Evolutionary conservation across 768 basidiomycete species (phyloP), one percentile per base, ranked within the genome.

Genomic region (Dioszegia crocea): DNA sequence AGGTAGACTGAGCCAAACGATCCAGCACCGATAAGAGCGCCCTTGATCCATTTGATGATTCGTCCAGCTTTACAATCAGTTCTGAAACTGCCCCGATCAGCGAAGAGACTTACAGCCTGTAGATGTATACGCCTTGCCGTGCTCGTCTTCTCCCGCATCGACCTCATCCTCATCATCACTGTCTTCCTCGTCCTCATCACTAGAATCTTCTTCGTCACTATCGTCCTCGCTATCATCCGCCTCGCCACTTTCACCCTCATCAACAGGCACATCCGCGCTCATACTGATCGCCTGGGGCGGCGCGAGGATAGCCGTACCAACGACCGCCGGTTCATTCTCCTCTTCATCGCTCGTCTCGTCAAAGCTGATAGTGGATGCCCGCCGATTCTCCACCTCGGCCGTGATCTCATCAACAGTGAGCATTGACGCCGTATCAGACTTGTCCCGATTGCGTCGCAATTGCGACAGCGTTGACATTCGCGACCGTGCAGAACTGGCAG

Each of bases 401-500:
- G 96, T 97, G 68, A 99, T 96, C 78, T 99, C 91, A 70, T 99
- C 94, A 23, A 99, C 89, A 0, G 94, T 99, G 77, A 97, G 82
- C 68, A 97, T 78, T 65, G 89, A 91, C 3, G 89, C 90, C 8
- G 91, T 90, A 70, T 94, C 91, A 0, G 88, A 88, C 38, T 83
- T 81, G 68, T 96, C 91, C 21, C 88, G 57, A 33, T 58, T 58
- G 2, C 59, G 59, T 11, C 64, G 58, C 17, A 76, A 43, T 51
- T 69, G 76, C 31, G 70, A 70, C 17, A 74, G 54, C 51, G 68
- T 66, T 71, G 89, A 91, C 80, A 86, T 82, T 4, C 89, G 84
- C 64, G 83, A 84, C 40, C 52, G 52, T 4, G 59, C 68, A 0
- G 68, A 73, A 16, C 66, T 64, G 9, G 57, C 63, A 3, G 76